These are phyloP conservation scores for Ustilago esculenta DNA, from an alignment of 1,284 basidiomycete species.

Conservation along the genomic window DNA sequence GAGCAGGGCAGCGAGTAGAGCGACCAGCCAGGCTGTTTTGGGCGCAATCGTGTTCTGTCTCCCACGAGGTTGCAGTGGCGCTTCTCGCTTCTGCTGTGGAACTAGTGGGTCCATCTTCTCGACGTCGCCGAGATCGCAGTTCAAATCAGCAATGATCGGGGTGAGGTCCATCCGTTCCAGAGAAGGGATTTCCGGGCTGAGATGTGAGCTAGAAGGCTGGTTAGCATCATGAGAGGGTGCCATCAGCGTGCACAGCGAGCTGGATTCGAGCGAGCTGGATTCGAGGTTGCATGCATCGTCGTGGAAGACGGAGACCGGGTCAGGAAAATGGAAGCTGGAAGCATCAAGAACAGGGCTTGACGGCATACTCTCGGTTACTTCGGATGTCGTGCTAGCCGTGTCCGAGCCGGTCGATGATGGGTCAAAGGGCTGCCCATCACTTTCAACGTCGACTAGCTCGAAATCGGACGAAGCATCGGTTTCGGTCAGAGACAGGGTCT, in stretches of 20 bases:
- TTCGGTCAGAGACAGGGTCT: slow-evolving; percentile 25
- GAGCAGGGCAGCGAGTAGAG: slow-evolving; percentile 18
- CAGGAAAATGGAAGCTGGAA: slow-evolving; percentile 35
- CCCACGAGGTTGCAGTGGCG: slow-evolving; percentile 1
- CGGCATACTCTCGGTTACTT: slow-evolving; percentile 1
- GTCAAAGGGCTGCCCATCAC: slow-evolving; percentile 10
- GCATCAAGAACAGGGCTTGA: slow-evolving; percentile 26
- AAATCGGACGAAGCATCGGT: slow-evolving; percentile 28
- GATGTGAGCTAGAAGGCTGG: not conserved
- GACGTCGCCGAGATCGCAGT: slow-evolving; percentile 1
- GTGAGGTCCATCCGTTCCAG: not conserved
- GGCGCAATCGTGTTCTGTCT: not conserved
- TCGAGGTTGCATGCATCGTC: slow-evolving; percentile 7
- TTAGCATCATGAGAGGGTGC: slow-evolving; percentile 6
- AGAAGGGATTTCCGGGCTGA: not conserved
- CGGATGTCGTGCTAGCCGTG: slow-evolving; percentile 16
- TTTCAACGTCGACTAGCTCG: slow-evolving; percentile 32
- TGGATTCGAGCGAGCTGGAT: slow-evolving; percentile 24
- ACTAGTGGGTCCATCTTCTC: slow-evolving; percentile 8
- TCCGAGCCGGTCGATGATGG: slow-evolving; percentile 21
- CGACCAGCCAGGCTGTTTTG: slow-evolving; percentile 28
- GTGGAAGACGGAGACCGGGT: slow-evolving; percentile 25
- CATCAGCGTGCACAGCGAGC: slow-evolving; percentile 20
- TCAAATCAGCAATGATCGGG: not conserved
- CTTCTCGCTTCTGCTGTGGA: not conserved